These are phyloP conservation scores for Phytophthora chlamydospora DNA, from an alignment of 352 stramenopile species.

Conservation along the genomic window DNA sequence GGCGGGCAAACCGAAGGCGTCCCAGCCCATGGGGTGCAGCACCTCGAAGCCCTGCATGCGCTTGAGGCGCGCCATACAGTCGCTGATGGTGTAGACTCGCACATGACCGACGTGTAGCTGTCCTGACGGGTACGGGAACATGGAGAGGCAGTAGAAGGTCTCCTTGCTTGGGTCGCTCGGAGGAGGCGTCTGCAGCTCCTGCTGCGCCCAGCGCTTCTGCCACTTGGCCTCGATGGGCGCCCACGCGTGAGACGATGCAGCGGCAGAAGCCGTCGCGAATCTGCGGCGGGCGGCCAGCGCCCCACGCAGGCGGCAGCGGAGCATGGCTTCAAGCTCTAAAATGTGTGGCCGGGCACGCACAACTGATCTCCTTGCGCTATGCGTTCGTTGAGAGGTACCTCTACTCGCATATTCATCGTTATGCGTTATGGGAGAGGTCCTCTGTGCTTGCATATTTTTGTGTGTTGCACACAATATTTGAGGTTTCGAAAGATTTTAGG, in stretches of 20 bases:
- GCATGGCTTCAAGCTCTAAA: slow-evolving; percentile 11
- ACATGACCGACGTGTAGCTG: slow-evolving; percentile 99
- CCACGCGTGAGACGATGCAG: slow-evolving; percentile 43
- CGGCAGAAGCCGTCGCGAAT: slow-evolving; percentile 26
- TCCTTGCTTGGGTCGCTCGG: slow-evolving; percentile 41
- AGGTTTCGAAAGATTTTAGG: slow-evolving; percentile 13
- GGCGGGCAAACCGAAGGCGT: slow-evolving; percentile 99
- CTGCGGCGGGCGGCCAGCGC: slow-evolving; percentile 22
- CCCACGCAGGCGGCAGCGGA: slow-evolving; percentile 24
- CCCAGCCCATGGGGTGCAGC: slow-evolving; percentile 99
- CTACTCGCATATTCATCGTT: neutral
- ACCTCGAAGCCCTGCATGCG: slow-evolving; percentile 97
- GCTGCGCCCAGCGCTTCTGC: slow-evolving; percentile 66
- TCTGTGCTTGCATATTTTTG: neutral
- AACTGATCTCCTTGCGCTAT: too few relatives aligned
- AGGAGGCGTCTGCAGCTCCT: slow-evolving; percentile 8
- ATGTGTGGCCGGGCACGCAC: slow-evolving; percentile 6
- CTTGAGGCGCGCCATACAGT: slow-evolving; percentile 97
- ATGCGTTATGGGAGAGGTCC: too few relatives aligned
- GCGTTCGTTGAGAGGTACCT: too few relatives aligned
- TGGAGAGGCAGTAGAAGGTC: slow-evolving; percentile 92
- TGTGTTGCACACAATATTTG: too few relatives aligned
- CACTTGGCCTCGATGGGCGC: slow-evolving; percentile 70
- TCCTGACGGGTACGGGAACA: slow-evolving; percentile 99
- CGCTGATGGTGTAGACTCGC: slow-evolving; percentile 99